Evolutionary conservation across 1,284 basidiomycete genomes (phyloP).

Genomic region (Ganoderma multipileum): DNA sequence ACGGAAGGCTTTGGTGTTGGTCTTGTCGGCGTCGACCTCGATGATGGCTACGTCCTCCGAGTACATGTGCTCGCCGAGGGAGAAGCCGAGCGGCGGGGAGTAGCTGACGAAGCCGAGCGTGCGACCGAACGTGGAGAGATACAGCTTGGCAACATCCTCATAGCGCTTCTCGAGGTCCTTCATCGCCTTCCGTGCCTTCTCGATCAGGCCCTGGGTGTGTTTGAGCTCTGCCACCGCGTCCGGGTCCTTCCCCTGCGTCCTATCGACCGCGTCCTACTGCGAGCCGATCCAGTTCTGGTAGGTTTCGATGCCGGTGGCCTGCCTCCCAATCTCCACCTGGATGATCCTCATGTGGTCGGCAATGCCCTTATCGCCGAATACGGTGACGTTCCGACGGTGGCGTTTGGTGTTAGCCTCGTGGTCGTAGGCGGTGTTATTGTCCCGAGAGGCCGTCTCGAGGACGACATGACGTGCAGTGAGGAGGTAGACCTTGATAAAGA

Average conservation of each 20-base stretch:
- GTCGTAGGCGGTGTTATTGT: slow-evolving; percentile 21
- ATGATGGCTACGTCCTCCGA: slow-evolving; percentile 46
- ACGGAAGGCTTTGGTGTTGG: slow-evolving; percentile 17
- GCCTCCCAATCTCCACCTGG: not conserved
- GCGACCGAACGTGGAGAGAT: not conserved
- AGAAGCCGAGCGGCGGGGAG: slow-evolving; percentile 37
- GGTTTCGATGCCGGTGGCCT: not conserved
- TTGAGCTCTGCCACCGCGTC: not conserved
- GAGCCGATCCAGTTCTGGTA: not conserved
- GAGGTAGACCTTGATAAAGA: slow-evolving; percentile 38
- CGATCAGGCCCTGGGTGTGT: not conserved
- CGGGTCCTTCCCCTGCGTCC: not conserved
- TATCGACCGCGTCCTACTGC: not conserved
- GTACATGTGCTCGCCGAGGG: slow-evolving; percentile 31
- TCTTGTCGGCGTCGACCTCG: slow-evolving; percentile 40
- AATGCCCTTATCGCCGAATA: not conserved
- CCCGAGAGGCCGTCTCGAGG: slow-evolving; percentile 39
- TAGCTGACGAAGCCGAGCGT: not conserved
- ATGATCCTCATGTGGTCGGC: not conserved
- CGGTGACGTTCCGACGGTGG: not conserved
- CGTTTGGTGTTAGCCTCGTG: not conserved
- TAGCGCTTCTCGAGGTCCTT: not conserved
- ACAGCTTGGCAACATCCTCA: not conserved
- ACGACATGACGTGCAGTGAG: slow-evolving; percentile 41
- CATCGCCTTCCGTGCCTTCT: not conserved